Evolutionary conservation across 2,329 filamentous ascomycete species (phyloP).

Genomic region (Teratosphaeria pseudoeucalypti): DNA sequence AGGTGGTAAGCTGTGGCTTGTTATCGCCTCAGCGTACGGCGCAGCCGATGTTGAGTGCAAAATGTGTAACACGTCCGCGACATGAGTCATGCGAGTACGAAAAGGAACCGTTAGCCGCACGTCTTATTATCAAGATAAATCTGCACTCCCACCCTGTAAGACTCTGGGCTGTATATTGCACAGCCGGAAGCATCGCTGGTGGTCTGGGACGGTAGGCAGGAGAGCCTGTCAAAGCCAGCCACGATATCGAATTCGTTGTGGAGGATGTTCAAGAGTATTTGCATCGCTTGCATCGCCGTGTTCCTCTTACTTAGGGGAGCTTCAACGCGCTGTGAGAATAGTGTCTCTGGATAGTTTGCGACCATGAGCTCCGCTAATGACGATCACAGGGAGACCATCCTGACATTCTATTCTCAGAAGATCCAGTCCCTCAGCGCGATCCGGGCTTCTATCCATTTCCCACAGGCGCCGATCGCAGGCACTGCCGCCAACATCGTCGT

Average conservation of each 20-base stretch:
- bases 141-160: no score
- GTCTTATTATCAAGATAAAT: no score
- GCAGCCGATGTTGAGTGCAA: no score
- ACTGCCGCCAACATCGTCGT: conserved; percentile 35
- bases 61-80: no score
- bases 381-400: conserved; percentile 20
- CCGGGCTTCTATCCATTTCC: conserved; percentile 59
- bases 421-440: conserved; percentile 52
- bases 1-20: no score
- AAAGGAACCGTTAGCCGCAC: no score
- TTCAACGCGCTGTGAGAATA: conserved; percentile 22
- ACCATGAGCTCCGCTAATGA: not conserved
- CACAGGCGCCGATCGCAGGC: conserved; percentile 41
- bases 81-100: no score
- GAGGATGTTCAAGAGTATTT: conserved; percentile 50
- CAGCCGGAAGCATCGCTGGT: conserved; percentile 13
- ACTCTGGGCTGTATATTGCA: no score
- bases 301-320: conserved; percentile 32
- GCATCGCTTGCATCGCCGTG: conserved; percentile 38
- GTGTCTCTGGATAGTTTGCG: not conserved
- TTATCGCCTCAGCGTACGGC: no score
- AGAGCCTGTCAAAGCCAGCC: conserved; percentile 37
- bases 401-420: conserved; percentile 59
- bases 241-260: conserved; percentile 55
- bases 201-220: conserved; percentile 44